phyloP scores from a whole-genome alignment of 1,139 yeast genomes.

The Pneumocystis carinii region DNA sequence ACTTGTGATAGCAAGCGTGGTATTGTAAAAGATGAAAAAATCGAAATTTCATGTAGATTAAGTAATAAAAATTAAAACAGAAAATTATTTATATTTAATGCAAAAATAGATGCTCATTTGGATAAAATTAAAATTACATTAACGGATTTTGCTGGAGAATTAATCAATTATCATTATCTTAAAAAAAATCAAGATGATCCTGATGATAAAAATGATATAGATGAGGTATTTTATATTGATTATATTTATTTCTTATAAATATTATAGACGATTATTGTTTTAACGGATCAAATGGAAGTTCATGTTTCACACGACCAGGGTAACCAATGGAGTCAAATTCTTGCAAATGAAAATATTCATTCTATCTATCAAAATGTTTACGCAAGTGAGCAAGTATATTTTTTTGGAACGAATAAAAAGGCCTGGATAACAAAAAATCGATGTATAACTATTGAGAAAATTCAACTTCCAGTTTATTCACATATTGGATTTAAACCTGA shows the following conservation, averaged over 20 bases:
- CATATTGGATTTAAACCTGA: slow-evolving; percentile 28
- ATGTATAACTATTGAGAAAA: slow-evolving; percentile 32
- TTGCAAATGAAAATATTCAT: slow-evolving; percentile 34
- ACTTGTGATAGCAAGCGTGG: slow-evolving; percentile 26
- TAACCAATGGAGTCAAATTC: slow-evolving; percentile 36
- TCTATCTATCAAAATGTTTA: slow-evolving; percentile 47
- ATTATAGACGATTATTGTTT: slow-evolving; percentile 41
- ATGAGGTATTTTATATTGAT: background rate
- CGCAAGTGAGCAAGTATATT: slow-evolving; percentile 47
- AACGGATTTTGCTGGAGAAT: slow-evolving; percentile 27
- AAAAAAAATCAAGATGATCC: slow-evolving; percentile 24
- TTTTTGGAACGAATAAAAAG: slow-evolving; percentile 37
- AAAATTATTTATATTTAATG: background rate
- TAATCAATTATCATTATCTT: slow-evolving; percentile 46
- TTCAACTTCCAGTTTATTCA: slow-evolving; percentile 38
- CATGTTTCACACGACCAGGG: slow-evolving; percentile 76
- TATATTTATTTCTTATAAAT: background rate
- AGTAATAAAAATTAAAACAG: slow-evolving; percentile 13
- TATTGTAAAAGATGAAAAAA: slow-evolving; percentile 14
- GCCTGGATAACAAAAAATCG: slow-evolving; percentile 53
- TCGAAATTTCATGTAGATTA: slow-evolving; percentile 11
- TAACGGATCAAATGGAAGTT: slow-evolving; percentile 37
- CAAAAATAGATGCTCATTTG: background rate
- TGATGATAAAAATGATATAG: slow-evolving; percentile 36
- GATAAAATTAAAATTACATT: slow-evolving; percentile 18